These are phyloP conservation scores for Perkinsus olseni DNA, from an alignment of 169 alveolate species.

Conservation along the genomic window DNA sequence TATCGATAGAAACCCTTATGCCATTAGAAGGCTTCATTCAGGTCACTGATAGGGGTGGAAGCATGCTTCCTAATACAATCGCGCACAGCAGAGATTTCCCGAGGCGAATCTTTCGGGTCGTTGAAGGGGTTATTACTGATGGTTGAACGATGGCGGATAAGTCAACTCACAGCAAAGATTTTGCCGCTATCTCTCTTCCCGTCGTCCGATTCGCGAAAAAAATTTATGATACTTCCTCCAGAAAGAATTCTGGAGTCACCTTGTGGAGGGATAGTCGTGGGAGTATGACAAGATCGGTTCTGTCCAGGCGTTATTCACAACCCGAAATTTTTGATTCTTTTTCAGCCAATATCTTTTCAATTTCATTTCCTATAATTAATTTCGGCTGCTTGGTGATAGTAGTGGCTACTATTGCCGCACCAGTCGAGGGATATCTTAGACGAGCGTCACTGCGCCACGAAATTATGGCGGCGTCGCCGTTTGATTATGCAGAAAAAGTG, in stretches of 20 bases:
- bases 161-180: too few species aligned
- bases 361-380: neutral
- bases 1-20: too few species aligned
- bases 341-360: neutral
- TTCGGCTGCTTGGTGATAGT: neutral
- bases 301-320: too few species aligned
- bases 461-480: neutral
- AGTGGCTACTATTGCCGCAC: neutral
- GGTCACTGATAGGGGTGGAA: too few species aligned
- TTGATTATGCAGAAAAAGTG: neutral
- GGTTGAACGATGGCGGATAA: neutral
- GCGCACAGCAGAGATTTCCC: neutral
- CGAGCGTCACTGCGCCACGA: neutral
- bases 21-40: too few species aligned
- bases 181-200: too few species aligned
- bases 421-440: neutral
- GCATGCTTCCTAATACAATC: neutral
- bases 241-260: too few species aligned
- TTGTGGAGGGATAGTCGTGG: too few species aligned
- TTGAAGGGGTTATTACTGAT: neutral
- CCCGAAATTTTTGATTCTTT: too few species aligned
- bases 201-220: too few species aligned
- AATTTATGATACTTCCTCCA: too few species aligned
- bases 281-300: too few species aligned
- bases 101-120: neutral